Percentiles rank a stretch among this genome's conserved stretches.
Evolutionary conservation across 1,284 basidiomycete genomes (phyloP).

Genomic region (Earliella scabrosa): DNA sequence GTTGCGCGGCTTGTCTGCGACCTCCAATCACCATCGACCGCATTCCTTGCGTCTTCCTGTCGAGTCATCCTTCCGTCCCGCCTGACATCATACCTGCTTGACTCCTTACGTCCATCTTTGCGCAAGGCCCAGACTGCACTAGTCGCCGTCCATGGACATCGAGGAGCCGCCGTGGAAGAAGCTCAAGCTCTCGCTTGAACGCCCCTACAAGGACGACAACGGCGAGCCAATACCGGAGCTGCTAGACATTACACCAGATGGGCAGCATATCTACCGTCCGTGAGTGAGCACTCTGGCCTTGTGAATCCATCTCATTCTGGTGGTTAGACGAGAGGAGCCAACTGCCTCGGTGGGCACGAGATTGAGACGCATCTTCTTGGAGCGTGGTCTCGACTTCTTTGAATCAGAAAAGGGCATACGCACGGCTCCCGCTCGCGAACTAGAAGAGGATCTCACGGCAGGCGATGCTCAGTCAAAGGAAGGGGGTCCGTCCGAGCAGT

Average conservation of each 20-base stretch:
- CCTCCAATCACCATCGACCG: slow-evolving; percentile 3
- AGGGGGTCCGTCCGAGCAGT: slow-evolving; percentile 36
- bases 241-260: slow-evolving; percentile 71
- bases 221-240: slow-evolving; percentile 64
- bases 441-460: slow-evolving; percentile 33
- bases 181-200: slow-evolving; percentile 69
- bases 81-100: background rate
- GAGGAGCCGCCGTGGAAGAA: slow-evolving; percentile 58
- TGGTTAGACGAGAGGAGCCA: slow-evolving; percentile 54
- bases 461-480: slow-evolving; percentile 31
- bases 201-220: slow-evolving; percentile 77
- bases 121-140: background rate
- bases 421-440: slow-evolving; percentile 17
- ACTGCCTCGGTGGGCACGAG: slow-evolving; percentile 61
- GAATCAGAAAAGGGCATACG: slow-evolving; percentile 49
- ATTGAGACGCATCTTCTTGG: slow-evolving; percentile 68
- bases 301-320: background rate
- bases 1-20: background rate
- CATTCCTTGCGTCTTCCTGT: background rate
- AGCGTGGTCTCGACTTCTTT: slow-evolving; percentile 77
- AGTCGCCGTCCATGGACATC: slow-evolving; percentile 16
- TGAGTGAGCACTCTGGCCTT: slow-evolving; percentile 38
- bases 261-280: slow-evolving; percentile 71
- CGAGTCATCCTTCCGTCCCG: background rate
- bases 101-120: background rate